These are phyloP conservation scores for Tolypocladium nubicola DNA, from an alignment of 2,329 filamentous ascomycete genomes.

Conservation along the genomic window DNA sequence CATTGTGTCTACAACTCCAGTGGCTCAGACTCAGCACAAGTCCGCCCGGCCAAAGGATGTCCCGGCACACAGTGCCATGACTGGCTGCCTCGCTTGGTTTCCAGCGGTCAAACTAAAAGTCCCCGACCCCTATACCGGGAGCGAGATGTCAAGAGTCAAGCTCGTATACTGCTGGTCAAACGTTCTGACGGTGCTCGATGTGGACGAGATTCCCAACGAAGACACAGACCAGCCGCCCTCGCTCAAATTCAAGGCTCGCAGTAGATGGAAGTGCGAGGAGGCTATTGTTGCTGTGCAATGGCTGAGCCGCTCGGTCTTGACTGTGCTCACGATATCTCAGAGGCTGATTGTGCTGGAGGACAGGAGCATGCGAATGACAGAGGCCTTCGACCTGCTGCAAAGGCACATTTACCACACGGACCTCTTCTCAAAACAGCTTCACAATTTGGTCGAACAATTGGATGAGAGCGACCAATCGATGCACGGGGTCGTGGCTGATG, in stretches of 20 bases:
- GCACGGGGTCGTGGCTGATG: constrained; percentile 94
- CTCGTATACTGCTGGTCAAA: constrained; percentile 98
- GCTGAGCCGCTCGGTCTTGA: constrained; percentile 87
- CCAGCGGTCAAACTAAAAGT: constrained; percentile 87
- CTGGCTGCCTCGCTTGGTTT: constrained; percentile 93
- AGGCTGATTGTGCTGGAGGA: constrained; percentile 89
- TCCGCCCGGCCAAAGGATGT: constrained; percentile 84
- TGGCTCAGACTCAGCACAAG: constrained; percentile 95
- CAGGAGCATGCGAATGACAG: constrained; percentile 76
- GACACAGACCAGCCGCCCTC: constrained; percentile 69
- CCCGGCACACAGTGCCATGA: constrained; percentile 80
- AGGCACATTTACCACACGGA: constrained; percentile 90
- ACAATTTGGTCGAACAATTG: constrained; percentile 73
- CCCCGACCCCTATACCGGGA: constrained; percentile 54
- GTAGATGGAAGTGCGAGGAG: constrained; percentile 87
- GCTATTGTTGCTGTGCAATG: constrained; percentile 94
- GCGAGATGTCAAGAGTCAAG: constrained; percentile 68
- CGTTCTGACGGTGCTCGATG: constrained; percentile 84
- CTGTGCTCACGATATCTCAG: constrained; percentile 88
- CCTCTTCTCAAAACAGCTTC: constrained; percentile 79
- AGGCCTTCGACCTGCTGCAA: constrained; percentile 84
- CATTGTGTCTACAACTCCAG: constrained; percentile 91
- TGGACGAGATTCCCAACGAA: constrained; percentile 59
- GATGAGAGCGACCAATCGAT: constrained; percentile 81
- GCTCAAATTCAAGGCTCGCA: constrained; percentile 72